These are phyloP conservation scores for Macadamia tetraphylla DNA, from an alignment of 164 flowering plant species.

Conservation along the genomic window DNA sequence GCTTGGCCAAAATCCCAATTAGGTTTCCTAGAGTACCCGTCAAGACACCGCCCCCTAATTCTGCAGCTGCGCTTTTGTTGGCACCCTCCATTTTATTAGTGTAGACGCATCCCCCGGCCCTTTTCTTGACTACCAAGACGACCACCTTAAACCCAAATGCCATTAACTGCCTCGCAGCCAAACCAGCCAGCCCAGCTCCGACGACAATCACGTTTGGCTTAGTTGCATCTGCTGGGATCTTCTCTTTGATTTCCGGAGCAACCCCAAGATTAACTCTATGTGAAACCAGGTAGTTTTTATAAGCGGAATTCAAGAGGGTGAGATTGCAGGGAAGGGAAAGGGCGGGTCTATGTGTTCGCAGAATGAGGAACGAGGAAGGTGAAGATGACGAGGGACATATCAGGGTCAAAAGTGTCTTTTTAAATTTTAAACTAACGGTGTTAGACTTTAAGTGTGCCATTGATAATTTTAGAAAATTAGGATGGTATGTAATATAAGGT, in stretches of 20 bases:
- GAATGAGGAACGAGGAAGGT: too few relatives aligned
- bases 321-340: too few relatives aligned
- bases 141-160: constrained; percentile 86
- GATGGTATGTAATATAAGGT: too few relatives aligned
- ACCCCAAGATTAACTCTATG: constrained; percentile 94
- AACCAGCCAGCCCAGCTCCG: constrained; percentile 94
- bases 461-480: too few relatives aligned
- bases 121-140: constrained; percentile 86
- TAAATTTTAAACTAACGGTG: too few relatives aligned
- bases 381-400: too few relatives aligned
- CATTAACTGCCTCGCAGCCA: constrained; percentile 91
- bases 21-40: constrained; percentile 95
- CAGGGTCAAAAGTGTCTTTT: too few relatives aligned
- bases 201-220: constrained; percentile 60
- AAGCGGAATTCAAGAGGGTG: constrained; percentile 65
- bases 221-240: constrained; percentile 44
- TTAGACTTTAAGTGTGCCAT: too few relatives aligned
- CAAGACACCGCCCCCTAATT: constrained; percentile 95
- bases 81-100: constrained; percentile 83
- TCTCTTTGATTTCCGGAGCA: constrained; percentile 70
- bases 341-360: too few relatives aligned
- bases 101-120: constrained; percentile 96
- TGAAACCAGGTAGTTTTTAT: constrained; percentile 56
- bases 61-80: constrained; percentile 68
- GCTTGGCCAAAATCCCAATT: constrained; percentile 82